These are phyloP conservation scores for Hypoxylon rubiginosum DNA, from an alignment of 2,329 filamentous ascomycete species.

Conservation along the genomic window DNA sequence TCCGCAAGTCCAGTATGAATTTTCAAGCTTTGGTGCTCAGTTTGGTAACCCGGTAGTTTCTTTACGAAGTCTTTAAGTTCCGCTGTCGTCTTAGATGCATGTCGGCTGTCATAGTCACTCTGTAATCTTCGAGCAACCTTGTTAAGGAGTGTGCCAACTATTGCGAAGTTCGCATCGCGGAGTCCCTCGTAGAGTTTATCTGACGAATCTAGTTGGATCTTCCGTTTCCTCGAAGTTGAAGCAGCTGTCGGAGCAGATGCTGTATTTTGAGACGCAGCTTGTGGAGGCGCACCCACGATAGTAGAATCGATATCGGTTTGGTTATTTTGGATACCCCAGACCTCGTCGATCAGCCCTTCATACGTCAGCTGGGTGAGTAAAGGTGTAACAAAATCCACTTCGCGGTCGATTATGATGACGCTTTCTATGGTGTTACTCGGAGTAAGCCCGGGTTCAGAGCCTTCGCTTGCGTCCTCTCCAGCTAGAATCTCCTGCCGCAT, in stretches of 20 bases:
- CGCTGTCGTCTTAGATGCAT: slow-evolving; percentile 86
- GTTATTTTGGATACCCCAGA: slow-evolving; percentile 92
- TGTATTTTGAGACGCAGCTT: slow-evolving; percentile 64
- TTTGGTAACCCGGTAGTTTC: slow-evolving; percentile 90
- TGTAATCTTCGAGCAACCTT: slow-evolving; percentile 89
- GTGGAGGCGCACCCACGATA: slow-evolving; percentile 81
- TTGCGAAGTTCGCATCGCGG: slow-evolving; percentile 93
- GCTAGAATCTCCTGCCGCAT: slow-evolving; percentile 92
- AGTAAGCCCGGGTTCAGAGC: slow-evolving; percentile 75
- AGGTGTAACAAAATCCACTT: slow-evolving; percentile 92
- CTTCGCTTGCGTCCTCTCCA: slow-evolving; percentile 78
- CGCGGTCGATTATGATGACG: slow-evolving; percentile 93
- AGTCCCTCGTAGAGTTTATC: slow-evolving; percentile 91
- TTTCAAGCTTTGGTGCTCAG: slow-evolving; percentile 92
- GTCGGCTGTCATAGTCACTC: slow-evolving; percentile 87
- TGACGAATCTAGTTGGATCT: slow-evolving; percentile 87
- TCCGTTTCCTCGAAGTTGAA: slow-evolving; percentile 79
- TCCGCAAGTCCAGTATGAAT: slow-evolving; percentile 93
- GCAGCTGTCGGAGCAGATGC: slow-evolving; percentile 68
- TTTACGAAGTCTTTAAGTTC: slow-evolving; percentile 96
- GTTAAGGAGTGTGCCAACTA: slow-evolving; percentile 89
- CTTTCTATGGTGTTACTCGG: slow-evolving; percentile 92
- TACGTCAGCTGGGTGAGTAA: slow-evolving; percentile 96
- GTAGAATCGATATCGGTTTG: slow-evolving; percentile 94
- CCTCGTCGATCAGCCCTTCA: slow-evolving; percentile 93